Evolutionary conservation across 805 yeast species (phyloP).

Genomic region (Teunomyces tritomae): DNA sequence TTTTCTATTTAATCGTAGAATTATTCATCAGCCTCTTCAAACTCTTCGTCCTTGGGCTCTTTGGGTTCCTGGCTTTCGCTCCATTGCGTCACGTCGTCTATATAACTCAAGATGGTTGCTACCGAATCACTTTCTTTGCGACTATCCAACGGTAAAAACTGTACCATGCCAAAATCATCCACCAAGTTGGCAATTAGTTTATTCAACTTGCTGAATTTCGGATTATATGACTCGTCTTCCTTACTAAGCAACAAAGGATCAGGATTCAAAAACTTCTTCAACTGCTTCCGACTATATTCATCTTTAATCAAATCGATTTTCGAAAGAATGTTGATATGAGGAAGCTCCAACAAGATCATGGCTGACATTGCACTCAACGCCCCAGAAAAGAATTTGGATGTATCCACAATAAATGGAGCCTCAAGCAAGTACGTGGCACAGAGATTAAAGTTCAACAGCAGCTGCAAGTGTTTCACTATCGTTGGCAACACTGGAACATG

Average conservation of each 20-base stretch:
- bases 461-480: slow-evolving; percentile 79
- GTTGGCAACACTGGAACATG: slow-evolving; percentile 93
- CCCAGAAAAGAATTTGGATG: slow-evolving; percentile 91
- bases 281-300: slow-evolving; percentile 67
- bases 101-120: slow-evolving; percentile 79
- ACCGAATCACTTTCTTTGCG: slow-evolving; percentile 68
- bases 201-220: slow-evolving; percentile 68
- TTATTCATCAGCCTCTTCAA: slow-evolving; percentile 8
- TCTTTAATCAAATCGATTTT: slow-evolving; percentile 85
- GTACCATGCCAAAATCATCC: slow-evolving; percentile 99
- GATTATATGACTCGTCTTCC: slow-evolving; percentile 36
- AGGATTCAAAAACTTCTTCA: slow-evolving; percentile 85
- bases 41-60: slow-evolving; percentile 59
- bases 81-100: slow-evolving; percentile 98
- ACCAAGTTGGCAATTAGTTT: slow-evolving; percentile 83
- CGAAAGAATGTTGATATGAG: slow-evolving; percentile 87
- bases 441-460: slow-evolving; percentile 74
- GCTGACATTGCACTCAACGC: slow-evolving; percentile 97
- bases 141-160: slow-evolving; percentile 84
- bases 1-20: background rate
- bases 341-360: slow-evolving; percentile 91
- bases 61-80: slow-evolving; percentile 94
- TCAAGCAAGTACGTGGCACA: slow-evolving; percentile 93
- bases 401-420: slow-evolving; percentile 90
- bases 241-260: slow-evolving; percentile 75